Evolutionary conservation across 2,329 filamentous ascomycete species (phyloP).

Genomic region (Hawksworthiomyces lignivorus): DNA sequence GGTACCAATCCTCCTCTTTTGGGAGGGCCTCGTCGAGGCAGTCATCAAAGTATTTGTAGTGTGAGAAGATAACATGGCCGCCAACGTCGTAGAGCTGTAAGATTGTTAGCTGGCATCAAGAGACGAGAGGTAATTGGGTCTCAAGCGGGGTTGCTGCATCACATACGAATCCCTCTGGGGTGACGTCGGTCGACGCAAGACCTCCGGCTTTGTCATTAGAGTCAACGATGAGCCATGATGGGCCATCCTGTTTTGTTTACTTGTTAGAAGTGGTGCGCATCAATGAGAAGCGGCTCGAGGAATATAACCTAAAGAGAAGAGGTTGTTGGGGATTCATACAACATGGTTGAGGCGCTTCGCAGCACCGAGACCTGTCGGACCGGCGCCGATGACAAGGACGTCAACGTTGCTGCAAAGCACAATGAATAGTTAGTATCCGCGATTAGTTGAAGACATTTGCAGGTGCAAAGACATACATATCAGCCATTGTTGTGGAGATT

Average conservation of each 20-base stretch:
- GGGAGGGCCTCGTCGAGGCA: constrained; percentile 95
- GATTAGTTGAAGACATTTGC: too few relatives aligned
- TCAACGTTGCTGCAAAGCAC: constrained; percentile 66
- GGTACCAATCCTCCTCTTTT: constrained; percentile 91
- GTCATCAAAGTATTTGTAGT: constrained; percentile 99
- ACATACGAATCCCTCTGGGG: constrained; percentile 94
- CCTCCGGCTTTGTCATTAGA: constrained; percentile 86
- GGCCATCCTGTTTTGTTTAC: constrained; percentile 83
- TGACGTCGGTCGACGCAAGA: constrained; percentile 90
- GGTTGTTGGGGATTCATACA: too few relatives aligned
- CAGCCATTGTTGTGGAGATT: constrained; percentile 7
- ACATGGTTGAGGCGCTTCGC: constrained; percentile 97
- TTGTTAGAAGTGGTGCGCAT: too few relatives aligned
- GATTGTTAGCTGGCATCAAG: background rate
- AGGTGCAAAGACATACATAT: background rate
- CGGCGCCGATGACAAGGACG: constrained; percentile 95
- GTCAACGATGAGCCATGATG: constrained; percentile 95
- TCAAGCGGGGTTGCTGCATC: constrained; percentile 10
- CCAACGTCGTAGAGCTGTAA: constrained; percentile 92
- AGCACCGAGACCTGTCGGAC: constrained; percentile 93
- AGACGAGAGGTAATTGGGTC: background rate
- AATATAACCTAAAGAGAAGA: too few relatives aligned
- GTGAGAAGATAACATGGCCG: constrained; percentile 97
- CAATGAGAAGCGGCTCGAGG: too few relatives aligned
- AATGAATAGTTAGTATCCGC: background rate